phyloP scores from a whole-genome alignment of 768 basidiomycete species.

The Lactarius evosmus region DNA sequence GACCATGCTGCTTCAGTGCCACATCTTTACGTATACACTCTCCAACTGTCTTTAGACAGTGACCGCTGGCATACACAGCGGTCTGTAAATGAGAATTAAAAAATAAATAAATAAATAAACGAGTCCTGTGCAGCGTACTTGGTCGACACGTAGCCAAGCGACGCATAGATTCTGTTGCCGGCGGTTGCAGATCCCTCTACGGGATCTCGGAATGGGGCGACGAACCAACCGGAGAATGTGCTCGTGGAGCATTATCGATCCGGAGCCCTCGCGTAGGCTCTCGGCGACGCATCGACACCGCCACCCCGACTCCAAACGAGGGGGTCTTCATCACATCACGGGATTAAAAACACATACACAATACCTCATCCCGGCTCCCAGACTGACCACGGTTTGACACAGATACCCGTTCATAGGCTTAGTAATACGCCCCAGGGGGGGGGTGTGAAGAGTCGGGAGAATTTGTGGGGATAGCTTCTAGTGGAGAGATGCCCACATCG shows the following conservation, averaged over 20 bases:
- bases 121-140: slow-evolving; percentile 59
- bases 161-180: slow-evolving; percentile 54
- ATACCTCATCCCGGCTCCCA: neutral
- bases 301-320: slow-evolving; percentile 66
- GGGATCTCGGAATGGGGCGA: slow-evolving; percentile 55
- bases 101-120: too few species aligned
- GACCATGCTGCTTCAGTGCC: neutral
- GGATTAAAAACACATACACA: slow-evolving; percentile 71
- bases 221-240: slow-evolving; percentile 77
- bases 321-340: slow-evolving; percentile 77
- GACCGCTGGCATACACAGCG: neutral
- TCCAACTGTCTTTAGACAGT: neutral
- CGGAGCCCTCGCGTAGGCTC: slow-evolving; percentile 57
- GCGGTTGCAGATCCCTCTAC: slow-evolving; percentile 43
- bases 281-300: slow-evolving; percentile 45
- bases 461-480: too few species aligned
- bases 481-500: too few species aligned
- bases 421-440: too few species aligned
- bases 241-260: slow-evolving; percentile 56
- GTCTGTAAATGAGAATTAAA: neutral
- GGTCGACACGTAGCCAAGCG: slow-evolving; percentile 62
- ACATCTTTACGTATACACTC: neutral
- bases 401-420: neutral
- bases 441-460: too few species aligned
- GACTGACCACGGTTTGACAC: neutral